Percentiles rank a stretch among this genome's conserved stretches.
Evolutionary conservation across 2,329 filamentous ascomycete species (phyloP).

Genomic region (Mycocentrospora acerina): DNA sequence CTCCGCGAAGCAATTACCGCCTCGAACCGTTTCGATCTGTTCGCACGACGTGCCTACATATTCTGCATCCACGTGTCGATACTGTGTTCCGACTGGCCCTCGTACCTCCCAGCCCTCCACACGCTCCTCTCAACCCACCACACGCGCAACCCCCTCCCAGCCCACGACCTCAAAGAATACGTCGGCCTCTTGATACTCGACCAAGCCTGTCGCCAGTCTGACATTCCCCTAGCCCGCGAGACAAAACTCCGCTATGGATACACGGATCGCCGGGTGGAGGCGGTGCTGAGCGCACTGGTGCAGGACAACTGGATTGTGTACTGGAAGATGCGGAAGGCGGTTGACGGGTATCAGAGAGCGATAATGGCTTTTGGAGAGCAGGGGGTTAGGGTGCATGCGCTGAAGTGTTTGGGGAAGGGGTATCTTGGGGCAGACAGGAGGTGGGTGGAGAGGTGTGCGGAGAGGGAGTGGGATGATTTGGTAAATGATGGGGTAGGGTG

Average conservation of each 20-base stretch:
- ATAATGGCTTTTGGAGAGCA: slow-evolving; percentile 81
- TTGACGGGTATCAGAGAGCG: slow-evolving; percentile 77
- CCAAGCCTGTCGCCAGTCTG: slow-evolving; percentile 77
- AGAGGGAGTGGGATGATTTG: slow-evolving; percentile 71
- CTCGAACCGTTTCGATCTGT: slow-evolving; percentile 72
- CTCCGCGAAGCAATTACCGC: slow-evolving; percentile 87
- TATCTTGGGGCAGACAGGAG: slow-evolving; percentile 72
- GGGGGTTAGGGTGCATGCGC: slow-evolving; percentile 69
- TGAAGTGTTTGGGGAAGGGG: slow-evolving; percentile 82
- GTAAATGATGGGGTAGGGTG: slow-evolving; percentile 77
- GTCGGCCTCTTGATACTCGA: slow-evolving; percentile 82
- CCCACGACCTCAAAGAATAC: slow-evolving; percentile 75
- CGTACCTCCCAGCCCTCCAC: slow-evolving; percentile 84
- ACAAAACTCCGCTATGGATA: slow-evolving; percentile 64
- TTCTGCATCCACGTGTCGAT: slow-evolving; percentile 87
- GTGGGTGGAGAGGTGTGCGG: slow-evolving; percentile 70
- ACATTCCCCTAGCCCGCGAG: slow-evolving; percentile 72
- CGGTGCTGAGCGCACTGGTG: slow-evolving; percentile 68
- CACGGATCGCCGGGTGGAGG: slow-evolving; percentile 67
- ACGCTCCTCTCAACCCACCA: slow-evolving; percentile 76
- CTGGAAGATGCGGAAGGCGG: slow-evolving; percentile 66
- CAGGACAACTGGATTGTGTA: slow-evolving; percentile 84
- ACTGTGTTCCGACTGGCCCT: slow-evolving; percentile 77
- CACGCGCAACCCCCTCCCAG: slow-evolving; percentile 64
- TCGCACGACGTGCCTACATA: slow-evolving; percentile 85